Percentiles rank a stretch among this genome's conserved stretches.
These are phyloP conservation scores for Nicotiana undulata DNA, from an alignment of 257 asterid genomes.

Conservation along the genomic window DNA sequence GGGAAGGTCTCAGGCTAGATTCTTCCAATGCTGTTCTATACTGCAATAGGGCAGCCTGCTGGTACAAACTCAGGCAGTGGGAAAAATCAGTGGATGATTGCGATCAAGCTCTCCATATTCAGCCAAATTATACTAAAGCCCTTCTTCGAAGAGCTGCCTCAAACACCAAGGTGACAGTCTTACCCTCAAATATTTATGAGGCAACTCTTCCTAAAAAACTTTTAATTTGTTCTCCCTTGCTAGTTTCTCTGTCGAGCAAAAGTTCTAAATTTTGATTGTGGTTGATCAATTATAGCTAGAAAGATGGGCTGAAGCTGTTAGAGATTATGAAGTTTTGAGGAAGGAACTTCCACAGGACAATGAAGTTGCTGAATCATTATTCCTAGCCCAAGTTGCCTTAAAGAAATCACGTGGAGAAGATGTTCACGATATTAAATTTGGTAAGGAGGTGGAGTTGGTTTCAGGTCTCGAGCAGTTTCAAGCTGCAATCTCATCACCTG, in stretches of 20 bases:
- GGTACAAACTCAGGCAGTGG: conserved; percentile 79
- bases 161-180: conserved; percentile 39
- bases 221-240: neutral
- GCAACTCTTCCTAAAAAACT: neutral
- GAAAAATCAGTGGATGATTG: conserved; percentile 62
- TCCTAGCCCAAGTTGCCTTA: conserved; percentile 68
- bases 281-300: conserved; percentile 52
- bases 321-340: conserved; percentile 70
- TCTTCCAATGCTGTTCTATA: conserved; percentile 57
- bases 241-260: neutral
- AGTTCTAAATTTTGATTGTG: neutral
- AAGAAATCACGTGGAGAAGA: conserved; percentile 79
- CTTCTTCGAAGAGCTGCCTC: conserved; percentile 68
- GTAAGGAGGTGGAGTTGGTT: conserved; percentile 70
- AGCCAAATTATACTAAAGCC: conserved; percentile 60
- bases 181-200: neutral
- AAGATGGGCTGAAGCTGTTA: conserved; percentile 79
- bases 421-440: conserved; percentile 63
- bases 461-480: conserved; percentile 66
- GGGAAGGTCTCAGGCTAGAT: conserved; percentile 59
- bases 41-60: conserved; percentile 83
- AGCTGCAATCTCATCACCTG: conserved; percentile 68
- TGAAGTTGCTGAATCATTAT: conserved; percentile 72
- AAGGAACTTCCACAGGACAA: conserved; percentile 58
- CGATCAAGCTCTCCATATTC: conserved; percentile 57